phyloP scores from a whole-genome alignment of 257 asterid species.

The Anisodus tanguticus region DNA sequence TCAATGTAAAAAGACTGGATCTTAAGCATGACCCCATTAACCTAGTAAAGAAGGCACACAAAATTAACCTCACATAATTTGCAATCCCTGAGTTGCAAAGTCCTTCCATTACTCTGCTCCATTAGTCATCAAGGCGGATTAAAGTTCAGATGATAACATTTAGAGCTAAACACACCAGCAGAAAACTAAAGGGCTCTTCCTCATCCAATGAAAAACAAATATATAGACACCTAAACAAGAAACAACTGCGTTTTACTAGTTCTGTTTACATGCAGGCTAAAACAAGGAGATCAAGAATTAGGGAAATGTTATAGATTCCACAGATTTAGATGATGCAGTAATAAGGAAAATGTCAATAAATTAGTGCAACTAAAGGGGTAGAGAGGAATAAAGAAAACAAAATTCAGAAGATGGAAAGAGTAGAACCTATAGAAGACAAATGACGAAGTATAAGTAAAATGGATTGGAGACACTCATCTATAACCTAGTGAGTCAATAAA shows the following conservation, averaged over 20 bases:
- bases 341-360: slow-evolving; percentile 11
- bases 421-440: background rate
- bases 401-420: background rate
- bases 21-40: background rate
- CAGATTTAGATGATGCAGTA: background rate
- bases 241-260: background rate
- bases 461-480: background rate
- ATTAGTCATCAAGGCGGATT: background rate
- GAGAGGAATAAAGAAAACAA: background rate
- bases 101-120: background rate
- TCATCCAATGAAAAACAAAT: background rate
- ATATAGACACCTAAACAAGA: slow-evolving; percentile 2
- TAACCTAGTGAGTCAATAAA: background rate
- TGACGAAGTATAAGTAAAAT: background rate
- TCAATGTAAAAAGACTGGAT: background rate
- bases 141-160: background rate
- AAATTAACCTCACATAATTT: slow-evolving; percentile 6
- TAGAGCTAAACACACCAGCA: background rate
- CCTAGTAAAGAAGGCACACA: slow-evolving; percentile 16
- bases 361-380: slow-evolving; percentile 1
- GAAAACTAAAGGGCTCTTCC: background rate
- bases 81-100: background rate
- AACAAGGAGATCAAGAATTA: slow-evolving; percentile 1
- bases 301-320: background rate
- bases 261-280: slow-evolving; percentile 15